Base-by-base conservation (phyloP, 148 eudicot species). In the Vaccinium darrowii region DNA sequence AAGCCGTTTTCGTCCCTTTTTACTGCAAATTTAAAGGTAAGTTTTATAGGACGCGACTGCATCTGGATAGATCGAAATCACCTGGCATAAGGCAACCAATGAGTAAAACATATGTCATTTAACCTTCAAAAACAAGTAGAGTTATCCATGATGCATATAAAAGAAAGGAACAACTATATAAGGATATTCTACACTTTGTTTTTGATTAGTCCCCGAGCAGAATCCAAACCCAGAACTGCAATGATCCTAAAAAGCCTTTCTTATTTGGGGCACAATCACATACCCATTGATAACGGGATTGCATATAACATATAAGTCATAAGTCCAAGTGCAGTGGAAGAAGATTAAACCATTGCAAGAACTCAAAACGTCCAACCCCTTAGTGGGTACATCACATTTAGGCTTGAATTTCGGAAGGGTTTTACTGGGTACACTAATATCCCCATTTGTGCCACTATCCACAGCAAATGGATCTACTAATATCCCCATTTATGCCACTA, bases 261-360 rank as follows among this genome's bases (percentile, higher is more conserved):
- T 77, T 13, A 89, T 76, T 57, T 79, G 78, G 4, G 90, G 90
- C 7, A 90, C 60, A 1, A 85, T 25, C 2, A 81, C 82, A 60
- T 58, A 85, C 25, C 87, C 89, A 0, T 85, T 85, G 87, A 87
- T 60, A 60, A 90, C 57, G 0, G 92, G 92, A 33, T 88, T 90
- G 88, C 89, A 88, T 7, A 88, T 86, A 57, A 81, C 50, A 3
- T 49, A 50, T 1, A 89, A 90, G 43, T 89, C 85, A 4, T 84
- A 87, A 19, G 87, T 83, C 5, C 54, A 39, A 16, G 77, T 52
- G 2, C 80, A 84, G 52, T 89, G 76, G 0, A 90, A 15, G 50
- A 91, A 89, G 58, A 90, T 76, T 65, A 90, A 87, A 13, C 92
- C 92, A 50, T 90, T 82, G 85, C 92, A 90, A 3, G 88, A 85